phyloP scores from a whole-genome alignment of 2,329 filamentous ascomycete species.

The Didymella segeticola region DNA sequence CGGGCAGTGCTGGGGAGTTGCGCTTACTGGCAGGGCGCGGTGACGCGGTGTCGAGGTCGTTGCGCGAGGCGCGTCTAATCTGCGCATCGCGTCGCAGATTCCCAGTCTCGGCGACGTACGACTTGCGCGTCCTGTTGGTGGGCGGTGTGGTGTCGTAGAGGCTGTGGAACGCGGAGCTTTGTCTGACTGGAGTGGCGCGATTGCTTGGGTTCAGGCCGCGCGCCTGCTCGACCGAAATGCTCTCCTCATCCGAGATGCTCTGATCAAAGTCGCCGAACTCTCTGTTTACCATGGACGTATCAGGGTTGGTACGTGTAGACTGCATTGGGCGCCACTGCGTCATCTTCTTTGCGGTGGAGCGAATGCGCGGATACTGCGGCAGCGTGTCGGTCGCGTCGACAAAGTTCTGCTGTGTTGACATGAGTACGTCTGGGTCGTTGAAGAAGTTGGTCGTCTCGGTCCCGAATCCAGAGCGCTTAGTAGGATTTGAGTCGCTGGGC shows the following conservation, averaged over 20 bases:
- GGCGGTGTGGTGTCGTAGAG: slow-evolving; percentile 57
- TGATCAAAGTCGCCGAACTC: slow-evolving; percentile 52
- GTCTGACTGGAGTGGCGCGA: slow-evolving; percentile 47
- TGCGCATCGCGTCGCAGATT: slow-evolving; percentile 55
- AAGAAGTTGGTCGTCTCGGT: slow-evolving; percentile 37
- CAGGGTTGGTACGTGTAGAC: slow-evolving; percentile 43
- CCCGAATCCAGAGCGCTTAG: slow-evolving; percentile 39
- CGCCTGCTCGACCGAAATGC: slow-evolving; percentile 64
- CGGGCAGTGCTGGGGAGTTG: slow-evolving; percentile 42
- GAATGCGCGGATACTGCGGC: slow-evolving; percentile 43
- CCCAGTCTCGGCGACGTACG: slow-evolving; percentile 40
- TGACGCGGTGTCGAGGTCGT: slow-evolving; percentile 49
- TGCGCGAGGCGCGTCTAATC: slow-evolving; percentile 52
- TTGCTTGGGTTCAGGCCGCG: slow-evolving; percentile 56
- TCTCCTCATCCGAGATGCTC: slow-evolving; percentile 52
- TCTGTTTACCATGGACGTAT: slow-evolving; percentile 50
- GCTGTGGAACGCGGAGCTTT: slow-evolving; percentile 61
- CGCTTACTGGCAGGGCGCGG: slow-evolving; percentile 48
- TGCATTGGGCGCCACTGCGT: slow-evolving; percentile 46
- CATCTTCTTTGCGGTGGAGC: slow-evolving; percentile 48
- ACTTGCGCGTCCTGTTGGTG: slow-evolving; percentile 45
- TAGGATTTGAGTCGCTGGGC: slow-evolving; percentile 47
- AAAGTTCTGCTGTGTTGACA: slow-evolving; percentile 49
- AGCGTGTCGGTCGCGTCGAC: slow-evolving; percentile 46
- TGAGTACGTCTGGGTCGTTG: slow-evolving; percentile 46